phyloP scores from a whole-genome alignment of 2,329 filamentous ascomycete species.

The Neonectria hederae region DNA sequence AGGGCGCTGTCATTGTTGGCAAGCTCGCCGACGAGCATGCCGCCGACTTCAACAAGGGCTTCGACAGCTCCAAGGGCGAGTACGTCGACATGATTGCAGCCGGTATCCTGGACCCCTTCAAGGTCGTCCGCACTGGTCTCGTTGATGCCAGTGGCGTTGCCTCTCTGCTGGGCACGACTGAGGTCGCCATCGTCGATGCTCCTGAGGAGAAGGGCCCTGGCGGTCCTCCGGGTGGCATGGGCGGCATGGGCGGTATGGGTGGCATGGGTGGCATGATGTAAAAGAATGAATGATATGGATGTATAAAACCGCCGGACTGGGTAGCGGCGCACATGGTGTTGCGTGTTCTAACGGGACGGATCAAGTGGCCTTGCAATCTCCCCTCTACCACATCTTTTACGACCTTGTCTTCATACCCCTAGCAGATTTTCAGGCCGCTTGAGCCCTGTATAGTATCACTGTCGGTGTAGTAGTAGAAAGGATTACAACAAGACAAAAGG shows the following conservation, averaged over 20 bases:
- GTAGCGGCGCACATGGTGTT: slow-evolving; percentile 58
- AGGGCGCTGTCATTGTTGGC: slow-evolving; percentile 95
- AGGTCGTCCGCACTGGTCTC: slow-evolving; percentile 97
- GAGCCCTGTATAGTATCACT: slow-evolving; percentile 49
- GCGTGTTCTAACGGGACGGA: slow-evolving; percentile 55
- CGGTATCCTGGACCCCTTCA: slow-evolving; percentile 98
- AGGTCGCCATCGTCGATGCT: slow-evolving; percentile 97
- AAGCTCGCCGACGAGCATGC: slow-evolving; percentile 97
- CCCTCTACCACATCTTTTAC: slow-evolving; percentile 44
- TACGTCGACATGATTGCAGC: slow-evolving; percentile 98
- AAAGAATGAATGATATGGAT: slow-evolving; percentile 45
- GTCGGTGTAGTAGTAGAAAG: slow-evolving; percentile 44
- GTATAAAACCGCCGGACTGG: slow-evolving; percentile 44
- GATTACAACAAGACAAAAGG: slow-evolving; percentile 33
- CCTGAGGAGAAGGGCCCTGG: slow-evolving; percentile 86
- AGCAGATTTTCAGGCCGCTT: slow-evolving; percentile 43
- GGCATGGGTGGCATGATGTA: slow-evolving; percentile 70
- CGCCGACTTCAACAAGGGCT: slow-evolving; percentile 96
- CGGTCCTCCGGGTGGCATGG: slow-evolving; percentile 69
- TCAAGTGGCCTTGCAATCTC: slow-evolving; percentile 48
- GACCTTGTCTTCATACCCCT: slow-evolving; percentile 43
- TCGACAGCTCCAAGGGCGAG: slow-evolving; percentile 95
- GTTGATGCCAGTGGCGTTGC: slow-evolving; percentile 96
- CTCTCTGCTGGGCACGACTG: slow-evolving; percentile 95
- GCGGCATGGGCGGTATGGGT: slow-evolving; percentile 68